Conservation (phyloP, 2,329 filamentous ascomycete genomes). For the Zasmidium citrigriseum region DNA sequence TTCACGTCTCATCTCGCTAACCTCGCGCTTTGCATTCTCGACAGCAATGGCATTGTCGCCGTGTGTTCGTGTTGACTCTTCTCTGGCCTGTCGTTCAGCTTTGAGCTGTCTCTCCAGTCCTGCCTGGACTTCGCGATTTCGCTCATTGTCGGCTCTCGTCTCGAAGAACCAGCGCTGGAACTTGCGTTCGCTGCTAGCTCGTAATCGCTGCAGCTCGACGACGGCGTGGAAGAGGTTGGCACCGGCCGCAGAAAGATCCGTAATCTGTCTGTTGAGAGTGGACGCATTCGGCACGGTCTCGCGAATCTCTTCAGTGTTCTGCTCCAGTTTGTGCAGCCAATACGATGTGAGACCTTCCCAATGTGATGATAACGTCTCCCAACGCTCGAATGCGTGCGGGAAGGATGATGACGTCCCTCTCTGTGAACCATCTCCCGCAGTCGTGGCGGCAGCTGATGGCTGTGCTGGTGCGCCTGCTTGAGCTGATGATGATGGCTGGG, state of each 20-base stretch:
- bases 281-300: slow-evolving; percentile 75
- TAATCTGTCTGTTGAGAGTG: slow-evolving; percentile 90
- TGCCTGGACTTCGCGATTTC: slow-evolving; percentile 76
- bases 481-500: slow-evolving; percentile 18
- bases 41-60: slow-evolving; percentile 28
- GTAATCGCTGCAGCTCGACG: slow-evolving; percentile 88
- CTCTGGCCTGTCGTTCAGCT: slow-evolving; percentile 69
- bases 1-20: slow-evolving; percentile 91
- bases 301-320: slow-evolving; percentile 83
- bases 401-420: slow-evolving; percentile 65
- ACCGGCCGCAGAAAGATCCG: slow-evolving; percentile 92
- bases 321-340: slow-evolving; percentile 91
- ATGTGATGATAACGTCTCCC: slow-evolving; percentile 94
- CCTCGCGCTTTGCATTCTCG: slow-evolving; percentile 38
- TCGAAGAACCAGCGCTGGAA: slow-evolving; percentile 99
- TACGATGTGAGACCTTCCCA: slow-evolving; percentile 98
- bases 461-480: slow-evolving; percentile 20
- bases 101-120: slow-evolving; percentile 76
- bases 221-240: slow-evolving; percentile 98
- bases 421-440: slow-evolving; percentile 20
- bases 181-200: slow-evolving; percentile 93
- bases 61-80: slow-evolving; percentile 58
- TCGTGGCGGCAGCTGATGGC: slow-evolving; percentile 16
- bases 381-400: slow-evolving; percentile 94
- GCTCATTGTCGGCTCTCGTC: slow-evolving; percentile 83